Base-by-base conservation (phyloP, 176 grass and related monocot species). In the Paspalum notatum region DNA sequence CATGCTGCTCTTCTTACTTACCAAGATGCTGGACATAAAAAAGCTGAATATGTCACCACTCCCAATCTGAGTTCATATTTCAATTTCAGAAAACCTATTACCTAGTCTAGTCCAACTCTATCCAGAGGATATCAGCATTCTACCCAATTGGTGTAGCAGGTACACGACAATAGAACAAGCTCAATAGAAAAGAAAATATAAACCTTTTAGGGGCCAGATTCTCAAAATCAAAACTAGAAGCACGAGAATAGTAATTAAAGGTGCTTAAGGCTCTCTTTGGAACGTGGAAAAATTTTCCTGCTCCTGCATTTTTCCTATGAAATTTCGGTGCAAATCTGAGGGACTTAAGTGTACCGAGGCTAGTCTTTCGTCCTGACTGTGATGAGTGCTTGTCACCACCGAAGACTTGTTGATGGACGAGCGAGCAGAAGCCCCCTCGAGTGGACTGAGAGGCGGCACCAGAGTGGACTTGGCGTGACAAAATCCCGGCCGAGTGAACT, bases 111-210 rank as follows among this genome's bases (percentile, higher is more conserved):
- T 20, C 64, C 40, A 0, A 5, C n/a, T 58, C 49, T 32, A 27
- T 72, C 18, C 27, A 57, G 17, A 25, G 25, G 12, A 57, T 58
- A 59, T 39, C 1, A 59, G 26, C 2, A 68, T 48, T 76, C 27
- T 68, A 18, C 41, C 20, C 16, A 71, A 50, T 49, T 26, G 12
- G 6, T 27, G 63, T 18, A 16, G 56, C 12, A 44, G 21, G 50
- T 32, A 68, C 7, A 53, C 27, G 7, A 57, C 3, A 56, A 57
- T 20, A 59, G 41, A 9, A 49, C 4, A 60, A 50, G 1, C 55
- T 49, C 12, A 49, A 48, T 82, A 82, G 4, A 60, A 48, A 80
- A 59, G n/a, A 48, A 47, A 72, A 49, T 61, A 54, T 15, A 60
- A 39, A 54, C 7, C 24, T 62, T 61, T 6, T 48, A 58, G 66